Evolutionary conservation across 78 protist genomes (phyloP).

Genomic region (Diacronema lutheri): DNA sequence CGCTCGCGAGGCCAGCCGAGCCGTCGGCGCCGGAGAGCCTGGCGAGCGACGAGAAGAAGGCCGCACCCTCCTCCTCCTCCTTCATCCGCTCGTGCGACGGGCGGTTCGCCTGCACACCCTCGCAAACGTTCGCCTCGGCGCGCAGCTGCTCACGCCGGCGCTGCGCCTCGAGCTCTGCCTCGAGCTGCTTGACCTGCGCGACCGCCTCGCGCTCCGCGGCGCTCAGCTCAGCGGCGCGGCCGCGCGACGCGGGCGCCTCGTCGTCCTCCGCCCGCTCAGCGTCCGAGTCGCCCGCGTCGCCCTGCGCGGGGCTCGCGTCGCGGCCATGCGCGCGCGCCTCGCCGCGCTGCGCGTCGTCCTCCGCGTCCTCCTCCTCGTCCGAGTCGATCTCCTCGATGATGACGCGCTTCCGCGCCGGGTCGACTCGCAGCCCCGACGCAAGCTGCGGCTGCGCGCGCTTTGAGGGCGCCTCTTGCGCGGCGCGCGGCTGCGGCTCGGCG

Average conservation of each 20-base stretch:
- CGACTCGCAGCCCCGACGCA: no score
- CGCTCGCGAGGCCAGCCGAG: no score
- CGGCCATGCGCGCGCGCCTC: no score
- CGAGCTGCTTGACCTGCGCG: not conserved
- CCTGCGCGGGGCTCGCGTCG: no score
- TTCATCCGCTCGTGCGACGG: not conserved
- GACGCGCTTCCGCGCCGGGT: not conserved
- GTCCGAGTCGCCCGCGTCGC: not conserved
- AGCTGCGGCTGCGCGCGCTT: no score
- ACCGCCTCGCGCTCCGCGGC: not conserved
- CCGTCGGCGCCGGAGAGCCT: not conserved
- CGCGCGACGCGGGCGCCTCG: not conserved
- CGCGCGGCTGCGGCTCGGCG: no score
- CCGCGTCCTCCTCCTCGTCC: not conserved
- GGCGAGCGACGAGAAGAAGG: not conserved
- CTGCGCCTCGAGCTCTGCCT: no score
- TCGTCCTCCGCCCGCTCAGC: not conserved
- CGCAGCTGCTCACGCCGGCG: no score
- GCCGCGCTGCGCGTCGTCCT: not conserved
- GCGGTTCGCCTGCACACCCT: no score
- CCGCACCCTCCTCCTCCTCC: not conserved
- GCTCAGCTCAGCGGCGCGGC: not conserved
- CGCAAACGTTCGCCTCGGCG: no score
- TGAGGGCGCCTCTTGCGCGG: no score
- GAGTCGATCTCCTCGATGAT: not conserved